Evolutionary conservation across 208 protist species (phyloP).

Genomic region (Tetramitus jugosus): DNA sequence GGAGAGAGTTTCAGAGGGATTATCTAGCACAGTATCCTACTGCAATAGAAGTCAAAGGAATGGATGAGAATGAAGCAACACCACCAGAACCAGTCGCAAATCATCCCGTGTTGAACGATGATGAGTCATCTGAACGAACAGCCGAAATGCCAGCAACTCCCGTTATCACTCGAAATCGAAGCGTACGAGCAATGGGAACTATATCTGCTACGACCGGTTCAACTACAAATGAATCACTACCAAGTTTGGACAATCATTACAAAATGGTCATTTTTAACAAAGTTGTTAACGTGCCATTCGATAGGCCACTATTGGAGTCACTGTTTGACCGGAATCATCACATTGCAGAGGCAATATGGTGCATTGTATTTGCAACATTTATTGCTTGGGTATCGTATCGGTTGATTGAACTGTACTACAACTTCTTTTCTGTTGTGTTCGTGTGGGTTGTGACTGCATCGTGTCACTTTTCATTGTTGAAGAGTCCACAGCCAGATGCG

Average conservation of each 20-base stretch:
- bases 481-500: slow-evolving; percentile 20
- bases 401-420: not conserved
- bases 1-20: too few species aligned
- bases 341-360: too few species aligned
- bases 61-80: too few species aligned
- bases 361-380: not conserved
- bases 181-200: not conserved
- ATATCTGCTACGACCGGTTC: not conserved
- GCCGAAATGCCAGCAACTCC: not conserved
- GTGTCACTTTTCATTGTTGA: slow-evolving; percentile 10
- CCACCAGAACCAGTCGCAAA: too few species aligned
- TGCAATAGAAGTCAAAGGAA: too few species aligned
- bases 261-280: not conserved
- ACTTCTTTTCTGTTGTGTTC: not conserved
- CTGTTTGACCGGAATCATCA: not conserved
- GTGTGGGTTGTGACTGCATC: not conserved
- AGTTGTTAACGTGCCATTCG: not conserved
- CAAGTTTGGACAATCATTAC: too few species aligned
- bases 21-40: too few species aligned
- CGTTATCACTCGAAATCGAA: not conserved
- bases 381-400: not conserved
- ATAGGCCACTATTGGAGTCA: not conserved
- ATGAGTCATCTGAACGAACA: too few species aligned
- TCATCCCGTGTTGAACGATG: too few species aligned
- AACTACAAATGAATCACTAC: not conserved